Percentiles rank a stretch among this genome's conserved stretches.
Conservation (phyloP, 768 basidiomycete species). For the Hypsizygus marmoreus region DNA sequence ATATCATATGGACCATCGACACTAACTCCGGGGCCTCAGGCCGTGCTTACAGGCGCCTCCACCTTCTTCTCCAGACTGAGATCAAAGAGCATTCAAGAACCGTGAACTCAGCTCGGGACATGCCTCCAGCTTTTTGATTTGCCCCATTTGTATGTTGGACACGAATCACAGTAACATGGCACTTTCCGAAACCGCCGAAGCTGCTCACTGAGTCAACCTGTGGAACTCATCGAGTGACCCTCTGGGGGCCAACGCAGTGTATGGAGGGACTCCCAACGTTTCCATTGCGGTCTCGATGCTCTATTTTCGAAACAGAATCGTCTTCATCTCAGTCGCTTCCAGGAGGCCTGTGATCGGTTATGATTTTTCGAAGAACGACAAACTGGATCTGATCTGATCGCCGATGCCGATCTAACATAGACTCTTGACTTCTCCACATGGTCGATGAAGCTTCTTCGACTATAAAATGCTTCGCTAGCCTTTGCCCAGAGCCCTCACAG, state of each 20-base stretch:
- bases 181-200: no score
- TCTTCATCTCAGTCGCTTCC: no score
- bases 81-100: background rate
- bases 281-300: no score
- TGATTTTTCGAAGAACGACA: constrained; percentile 2
- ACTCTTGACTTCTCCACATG: constrained; percentile 1
- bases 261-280: no score
- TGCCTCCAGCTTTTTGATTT: background rate
- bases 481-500: background rate
- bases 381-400: constrained; percentile 10
- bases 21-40: no score
- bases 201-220: no score
- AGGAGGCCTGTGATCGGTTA: background rate
- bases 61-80: background rate
- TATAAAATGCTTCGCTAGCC: constrained; percentile 8
- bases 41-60: background rate
- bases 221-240: no score
- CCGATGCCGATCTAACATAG: constrained; percentile 1
- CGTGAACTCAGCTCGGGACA: background rate
- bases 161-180: background rate
- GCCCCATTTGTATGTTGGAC: background rate
- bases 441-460: background rate
- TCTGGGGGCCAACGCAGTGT: no score
- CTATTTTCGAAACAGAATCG: no score
- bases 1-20: no score